phyloP scores from a whole-genome alignment of 257 asterid species.

The Linderniella brevidens region DNA sequence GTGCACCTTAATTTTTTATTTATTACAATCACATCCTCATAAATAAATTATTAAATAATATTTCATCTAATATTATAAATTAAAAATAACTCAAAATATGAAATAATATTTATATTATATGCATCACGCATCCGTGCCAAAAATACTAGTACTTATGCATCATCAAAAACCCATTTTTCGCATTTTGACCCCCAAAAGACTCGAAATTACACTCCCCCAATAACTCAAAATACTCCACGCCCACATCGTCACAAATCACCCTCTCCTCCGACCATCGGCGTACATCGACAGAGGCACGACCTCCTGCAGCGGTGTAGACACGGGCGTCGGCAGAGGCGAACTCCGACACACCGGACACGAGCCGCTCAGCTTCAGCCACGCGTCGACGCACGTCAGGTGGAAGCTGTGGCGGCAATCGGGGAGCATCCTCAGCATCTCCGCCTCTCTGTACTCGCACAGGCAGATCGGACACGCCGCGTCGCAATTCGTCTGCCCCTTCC shows the following conservation, averaged over 20 bases:
- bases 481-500: conserved; percentile 23
- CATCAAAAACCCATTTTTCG: conserved; percentile 1
- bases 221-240: background rate
- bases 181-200: conserved; percentile 5
- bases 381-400: conserved; percentile 78
- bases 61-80: no score
- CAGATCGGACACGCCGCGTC: conserved; percentile 71
- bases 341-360: conserved; percentile 87
- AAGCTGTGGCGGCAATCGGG: conserved; percentile 88
- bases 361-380: conserved; percentile 83
- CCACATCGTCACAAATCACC: conserved; percentile 10
- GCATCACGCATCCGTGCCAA: no score
- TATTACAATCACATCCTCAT: no score
- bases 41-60: no score
- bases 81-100: no score
- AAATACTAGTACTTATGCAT: no score
- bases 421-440: conserved; percentile 78
- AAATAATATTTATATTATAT: no score
- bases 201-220: background rate
- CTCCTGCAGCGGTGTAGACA: conserved; percentile 87
- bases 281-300: conserved; percentile 91
- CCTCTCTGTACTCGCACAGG: conserved; percentile 70
- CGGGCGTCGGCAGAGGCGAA: conserved; percentile 91
- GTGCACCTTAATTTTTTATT: no score
- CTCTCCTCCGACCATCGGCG: conserved; percentile 68